phyloP scores from a whole-genome alignment of 331 rosid species.

The Prunus yedoensis region DNA sequence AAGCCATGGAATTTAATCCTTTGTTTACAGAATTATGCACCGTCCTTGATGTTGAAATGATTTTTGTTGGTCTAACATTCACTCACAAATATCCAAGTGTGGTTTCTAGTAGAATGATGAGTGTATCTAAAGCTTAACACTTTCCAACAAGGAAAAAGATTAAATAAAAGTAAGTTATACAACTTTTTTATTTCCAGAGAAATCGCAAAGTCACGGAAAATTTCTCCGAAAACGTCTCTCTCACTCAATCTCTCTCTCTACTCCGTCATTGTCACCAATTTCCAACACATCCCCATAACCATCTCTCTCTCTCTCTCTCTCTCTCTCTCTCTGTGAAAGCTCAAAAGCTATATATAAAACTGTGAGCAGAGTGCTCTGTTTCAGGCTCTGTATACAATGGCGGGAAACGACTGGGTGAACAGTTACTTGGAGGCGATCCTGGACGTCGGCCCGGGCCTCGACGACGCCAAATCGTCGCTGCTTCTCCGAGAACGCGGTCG shows the following conservation, averaged over 20 bases:
- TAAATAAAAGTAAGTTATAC: not conserved
- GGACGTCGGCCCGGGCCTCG: slow-evolving; percentile 56
- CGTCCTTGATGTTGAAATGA: no score
- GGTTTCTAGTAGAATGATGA: no score
- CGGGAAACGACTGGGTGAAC: slow-evolving; percentile 66
- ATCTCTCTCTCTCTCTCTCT: no score
- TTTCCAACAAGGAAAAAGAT: not conserved
- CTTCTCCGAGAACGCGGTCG: slow-evolving; percentile 54
- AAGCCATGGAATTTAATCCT: no score
- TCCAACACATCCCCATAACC: not conserved
- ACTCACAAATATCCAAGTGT: no score
- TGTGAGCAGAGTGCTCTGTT: slow-evolving; percentile 3
- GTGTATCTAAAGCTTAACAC: no score
- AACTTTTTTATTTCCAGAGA: slow-evolving; percentile 1
- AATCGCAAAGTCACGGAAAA: slow-evolving; percentile 12
- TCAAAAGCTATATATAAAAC: not conserved
- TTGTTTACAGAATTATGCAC: no score
- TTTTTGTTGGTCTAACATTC: no score
- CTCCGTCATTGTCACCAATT: not conserved
- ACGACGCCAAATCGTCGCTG: slow-evolving; percentile 46
- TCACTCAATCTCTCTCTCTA: not conserved
- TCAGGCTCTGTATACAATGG: slow-evolving; percentile 31
- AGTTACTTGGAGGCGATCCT: slow-evolving; percentile 61
- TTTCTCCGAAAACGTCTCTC: not conserved
- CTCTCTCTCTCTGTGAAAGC: no score